Evolutionary conservation across 1,139 yeast species (phyloP).

Genomic region (Entelexis sorbosivorans): DNA sequence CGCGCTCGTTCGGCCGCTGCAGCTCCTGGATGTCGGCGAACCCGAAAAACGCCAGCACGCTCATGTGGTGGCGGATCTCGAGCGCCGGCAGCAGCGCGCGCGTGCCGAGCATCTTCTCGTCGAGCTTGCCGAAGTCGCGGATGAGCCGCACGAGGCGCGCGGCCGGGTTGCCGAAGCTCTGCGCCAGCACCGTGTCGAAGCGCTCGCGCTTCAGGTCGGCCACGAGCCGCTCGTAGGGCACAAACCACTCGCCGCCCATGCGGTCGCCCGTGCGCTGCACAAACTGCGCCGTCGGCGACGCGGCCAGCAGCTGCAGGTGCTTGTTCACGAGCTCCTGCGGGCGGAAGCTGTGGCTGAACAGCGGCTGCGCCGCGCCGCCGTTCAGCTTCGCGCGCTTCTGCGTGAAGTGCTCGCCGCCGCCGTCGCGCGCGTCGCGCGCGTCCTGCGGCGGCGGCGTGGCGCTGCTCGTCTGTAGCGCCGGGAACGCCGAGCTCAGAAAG

Average conservation of each 20-base stretch:
- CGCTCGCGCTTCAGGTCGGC: slow-evolving; percentile 41
- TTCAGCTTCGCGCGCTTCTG: slow-evolving; percentile 17
- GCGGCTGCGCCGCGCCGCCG: slow-evolving; percentile 9
- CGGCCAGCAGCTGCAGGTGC: slow-evolving; percentile 36
- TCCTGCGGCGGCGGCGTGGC: slow-evolving; percentile 3
- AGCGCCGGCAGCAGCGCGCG: slow-evolving; percentile 65
- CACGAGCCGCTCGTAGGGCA: slow-evolving; percentile 31
- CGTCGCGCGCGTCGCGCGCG: slow-evolving; percentile 3
- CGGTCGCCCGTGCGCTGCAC: slow-evolving; percentile 29
- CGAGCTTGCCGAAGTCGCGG: slow-evolving; percentile 55
- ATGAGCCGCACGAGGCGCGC: slow-evolving; percentile 58
- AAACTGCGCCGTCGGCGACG: slow-evolving; percentile 22
- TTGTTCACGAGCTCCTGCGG: slow-evolving; percentile 31
- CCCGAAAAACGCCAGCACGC: slow-evolving; percentile 32
- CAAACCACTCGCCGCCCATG: slow-evolving; percentile 36
- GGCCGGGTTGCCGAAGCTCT: slow-evolving; percentile 39
- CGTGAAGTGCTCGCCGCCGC: slow-evolving; percentile 7
- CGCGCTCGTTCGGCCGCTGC: slow-evolving; percentile 78
- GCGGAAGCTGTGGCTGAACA: background rate
- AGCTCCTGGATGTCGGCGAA: slow-evolving; percentile 62
- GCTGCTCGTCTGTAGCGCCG: slow-evolving; percentile 7
- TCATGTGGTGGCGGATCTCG: slow-evolving; percentile 47
- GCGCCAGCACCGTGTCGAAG: slow-evolving; percentile 50
- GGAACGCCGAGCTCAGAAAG: slow-evolving; percentile 34
- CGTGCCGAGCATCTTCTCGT: slow-evolving; percentile 74